Percentiles rank a stretch among this genome's conserved stretches.
Conservation (phyloP, 495 filamentous ascomycete species). For the Letharia lupina region DNA sequence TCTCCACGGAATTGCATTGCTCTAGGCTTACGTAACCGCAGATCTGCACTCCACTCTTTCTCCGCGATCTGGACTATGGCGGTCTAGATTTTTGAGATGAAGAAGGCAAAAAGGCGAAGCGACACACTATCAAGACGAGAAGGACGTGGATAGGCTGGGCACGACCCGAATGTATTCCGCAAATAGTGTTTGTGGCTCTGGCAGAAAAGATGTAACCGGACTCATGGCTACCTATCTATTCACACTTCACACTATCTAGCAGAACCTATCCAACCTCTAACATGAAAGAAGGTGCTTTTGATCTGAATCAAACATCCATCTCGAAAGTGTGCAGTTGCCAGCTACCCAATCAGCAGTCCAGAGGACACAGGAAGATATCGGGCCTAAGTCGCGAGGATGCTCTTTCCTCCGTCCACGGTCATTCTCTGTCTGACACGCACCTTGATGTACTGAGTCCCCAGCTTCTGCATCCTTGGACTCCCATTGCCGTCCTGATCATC, state of each 20-base stretch:
- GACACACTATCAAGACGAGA: too few relatives aligned
- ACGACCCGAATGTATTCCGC: too few relatives aligned
- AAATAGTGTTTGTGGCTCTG: background rate
- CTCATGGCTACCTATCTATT: background rate
- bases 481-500: background rate
- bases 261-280: background rate
- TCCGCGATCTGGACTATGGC: background rate
- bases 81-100: slow-evolving; percentile 4
- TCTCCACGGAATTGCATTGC: background rate
- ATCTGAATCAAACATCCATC: too few relatives aligned
- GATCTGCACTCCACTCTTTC: background rate
- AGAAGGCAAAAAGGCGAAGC: too few relatives aligned
- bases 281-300: too few relatives aligned
- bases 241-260: background rate
- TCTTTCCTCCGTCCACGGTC: slow-evolving; percentile 50
- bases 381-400: slow-evolving; percentile 32
- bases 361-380: background rate
- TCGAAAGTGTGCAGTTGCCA: background rate
- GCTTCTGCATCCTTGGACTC: slow-evolving; percentile 27
- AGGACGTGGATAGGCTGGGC: too few relatives aligned
- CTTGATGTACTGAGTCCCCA: slow-evolving; percentile 43
- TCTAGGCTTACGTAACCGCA: slow-evolving; percentile 8
- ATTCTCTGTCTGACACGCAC: slow-evolving; percentile 44
- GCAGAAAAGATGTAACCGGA: background rate
- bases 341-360: background rate